Evolutionary conservation across 116 monocot genomes (phyloP).

Genomic region (Cymodocea nodosa): DNA sequence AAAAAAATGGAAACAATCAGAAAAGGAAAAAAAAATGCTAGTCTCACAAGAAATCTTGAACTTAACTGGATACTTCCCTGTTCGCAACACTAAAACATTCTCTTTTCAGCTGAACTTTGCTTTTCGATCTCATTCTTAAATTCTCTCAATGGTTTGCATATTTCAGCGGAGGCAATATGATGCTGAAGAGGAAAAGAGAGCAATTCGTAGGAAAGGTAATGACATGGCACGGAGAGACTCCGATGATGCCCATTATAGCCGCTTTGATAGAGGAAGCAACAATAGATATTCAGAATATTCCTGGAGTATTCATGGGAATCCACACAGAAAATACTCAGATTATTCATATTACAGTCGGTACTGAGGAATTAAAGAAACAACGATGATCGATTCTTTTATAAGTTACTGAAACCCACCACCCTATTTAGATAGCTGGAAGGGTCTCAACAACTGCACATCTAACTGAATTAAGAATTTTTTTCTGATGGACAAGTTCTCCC

Average conservation of each 20-base stretch:
- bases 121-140: not conserved
- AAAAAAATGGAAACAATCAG: too few species aligned
- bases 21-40: too few species aligned
- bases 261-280: constrained; percentile 3
- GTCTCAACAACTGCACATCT: too few species aligned
- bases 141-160: not conserved
- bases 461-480: too few species aligned
- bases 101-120: not conserved
- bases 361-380: not conserved
- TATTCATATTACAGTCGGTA: constrained; percentile 7
- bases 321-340: not conserved
- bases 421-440: not conserved
- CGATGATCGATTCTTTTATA: not conserved
- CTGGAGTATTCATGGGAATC: constrained; percentile 3
- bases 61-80: too few species aligned
- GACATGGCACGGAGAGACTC: not conserved
- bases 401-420: not conserved
- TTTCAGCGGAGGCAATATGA: constrained; percentile 18
- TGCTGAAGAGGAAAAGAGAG: constrained; percentile 17
- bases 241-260: not conserved
- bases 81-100: not conserved
- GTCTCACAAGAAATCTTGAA: too few species aligned
- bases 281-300: constrained; percentile 1
- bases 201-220: constrained; percentile 1
- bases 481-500: too few species aligned